These are phyloP conservation scores for Penicillium samsonianum DNA, from an alignment of 495 filamentous ascomycete species.

Conservation along the genomic window DNA sequence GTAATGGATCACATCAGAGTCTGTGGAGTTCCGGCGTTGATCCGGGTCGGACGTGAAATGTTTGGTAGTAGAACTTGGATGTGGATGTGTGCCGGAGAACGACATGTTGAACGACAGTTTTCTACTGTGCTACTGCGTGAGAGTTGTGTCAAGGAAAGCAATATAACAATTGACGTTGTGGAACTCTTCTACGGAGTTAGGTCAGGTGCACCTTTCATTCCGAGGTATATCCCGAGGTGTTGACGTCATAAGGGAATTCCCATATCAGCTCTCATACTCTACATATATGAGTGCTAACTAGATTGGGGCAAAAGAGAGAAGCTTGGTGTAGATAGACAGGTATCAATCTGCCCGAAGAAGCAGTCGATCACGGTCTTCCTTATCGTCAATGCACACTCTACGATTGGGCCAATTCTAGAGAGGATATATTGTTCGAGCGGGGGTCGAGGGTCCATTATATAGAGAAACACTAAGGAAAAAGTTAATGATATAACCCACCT, in stretches of 20 bases:
- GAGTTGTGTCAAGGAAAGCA: background rate
- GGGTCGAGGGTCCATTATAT: background rate
- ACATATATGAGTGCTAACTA: background rate
- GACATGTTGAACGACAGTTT: background rate
- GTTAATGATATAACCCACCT: background rate
- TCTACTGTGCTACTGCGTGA: background rate
- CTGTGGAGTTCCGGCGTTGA: slow-evolving; percentile 10
- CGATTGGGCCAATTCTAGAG: background rate
- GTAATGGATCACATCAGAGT: slow-evolving; percentile 33
- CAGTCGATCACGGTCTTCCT: background rate
- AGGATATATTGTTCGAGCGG: background rate
- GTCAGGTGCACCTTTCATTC: background rate
- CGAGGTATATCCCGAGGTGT: too few species aligned
- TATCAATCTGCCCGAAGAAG: background rate
- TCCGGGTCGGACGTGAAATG: background rate
- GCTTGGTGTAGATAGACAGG: background rate
- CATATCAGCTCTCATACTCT: slow-evolving; percentile 2
- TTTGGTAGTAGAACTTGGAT: background rate
- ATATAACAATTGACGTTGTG: background rate
- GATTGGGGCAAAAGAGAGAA: too few species aligned
- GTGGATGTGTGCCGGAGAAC: background rate
- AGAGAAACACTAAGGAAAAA: background rate
- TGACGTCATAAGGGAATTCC: background rate
- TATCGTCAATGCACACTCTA: too few species aligned
- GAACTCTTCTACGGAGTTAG: background rate